Evolutionary conservation across 2,329 filamentous ascomycete species (phyloP).

Genomic region (Stemphylium vesicarium): DNA sequence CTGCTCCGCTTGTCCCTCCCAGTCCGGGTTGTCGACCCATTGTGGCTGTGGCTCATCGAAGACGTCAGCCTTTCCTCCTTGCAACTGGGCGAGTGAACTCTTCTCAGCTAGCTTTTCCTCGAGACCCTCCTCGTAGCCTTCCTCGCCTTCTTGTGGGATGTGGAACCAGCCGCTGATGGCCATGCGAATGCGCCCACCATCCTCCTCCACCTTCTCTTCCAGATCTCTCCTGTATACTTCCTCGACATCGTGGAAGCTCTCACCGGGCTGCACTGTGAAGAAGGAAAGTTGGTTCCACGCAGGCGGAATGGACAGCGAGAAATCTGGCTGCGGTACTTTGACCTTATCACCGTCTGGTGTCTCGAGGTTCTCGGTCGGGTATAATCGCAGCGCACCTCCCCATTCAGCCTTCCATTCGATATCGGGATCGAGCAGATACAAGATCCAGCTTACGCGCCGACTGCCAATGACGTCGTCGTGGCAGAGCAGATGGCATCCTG

Average conservation of each 20-base stretch:
- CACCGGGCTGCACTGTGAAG: constrained; percentile 96
- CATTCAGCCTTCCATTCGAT: constrained; percentile 87
- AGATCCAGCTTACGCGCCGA: constrained; percentile 91
- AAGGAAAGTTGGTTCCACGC: constrained; percentile 98
- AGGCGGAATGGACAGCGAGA: constrained; percentile 82
- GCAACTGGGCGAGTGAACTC: constrained; percentile 89
- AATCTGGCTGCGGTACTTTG: constrained; percentile 79
- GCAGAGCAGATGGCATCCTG: constrained; percentile 92
- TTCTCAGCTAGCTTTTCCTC: constrained; percentile 88
- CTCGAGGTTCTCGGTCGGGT: constrained; percentile 70
- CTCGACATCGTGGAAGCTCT: constrained; percentile 98
- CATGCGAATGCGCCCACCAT: constrained; percentile 86
- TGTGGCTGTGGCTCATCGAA: constrained; percentile 79
- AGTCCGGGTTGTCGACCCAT: constrained; percentile 55
- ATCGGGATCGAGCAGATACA: constrained; percentile 94
- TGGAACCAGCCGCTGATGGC: constrained; percentile 99
- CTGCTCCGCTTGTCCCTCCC: constrained; percentile 48
- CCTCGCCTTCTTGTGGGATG: constrained; percentile 92
- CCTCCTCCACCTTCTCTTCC: constrained; percentile 66
- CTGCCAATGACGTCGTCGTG: constrained; percentile 99
- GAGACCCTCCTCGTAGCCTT: constrained; percentile 85
- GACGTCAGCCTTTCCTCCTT: constrained; percentile 81
- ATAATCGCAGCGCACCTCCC: constrained; percentile 90
- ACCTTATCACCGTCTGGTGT: constrained; percentile 75
- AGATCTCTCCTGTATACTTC: constrained; percentile 80